Evolutionary conservation across 1,284 basidiomycete species (phyloP), one percentile per base, ranked within the genome.

Genomic region (Moesziomyces aphidis): DNA sequence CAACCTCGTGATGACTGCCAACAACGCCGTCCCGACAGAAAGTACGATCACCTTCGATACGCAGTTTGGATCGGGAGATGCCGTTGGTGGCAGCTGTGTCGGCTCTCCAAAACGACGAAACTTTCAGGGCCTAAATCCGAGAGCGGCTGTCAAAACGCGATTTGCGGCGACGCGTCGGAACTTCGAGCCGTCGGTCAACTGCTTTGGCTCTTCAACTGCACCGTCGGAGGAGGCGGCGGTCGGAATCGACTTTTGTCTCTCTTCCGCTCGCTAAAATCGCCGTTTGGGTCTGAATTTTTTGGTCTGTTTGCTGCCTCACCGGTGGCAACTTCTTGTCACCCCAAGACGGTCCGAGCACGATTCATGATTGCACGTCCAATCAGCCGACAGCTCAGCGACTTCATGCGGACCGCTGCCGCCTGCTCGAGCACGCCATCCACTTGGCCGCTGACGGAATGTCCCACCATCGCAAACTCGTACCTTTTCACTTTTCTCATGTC

Each of bases 131-230:
- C 39, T 53, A 53, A 36, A 17, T 43, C 36, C 51, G 23, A 17
- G 6, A 11, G 17, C 19, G 39, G 26, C 22, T n/a, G 42, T 51
- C 15, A 34, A 22, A 6, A 7, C 39, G 31, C 8, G 23, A 21
- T 50, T 47, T 19, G 26, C 26, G 28, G 34, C 49, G 31, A 11
- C 31, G 11, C 2, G 31, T 34, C 31, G 31, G 31, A 34, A 34
- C 13, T 34, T 34, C 26, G 31, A 57, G 46, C 55, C 62, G 52
- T 58, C 62, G 62, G 55, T 55, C 62, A 64, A 58, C 51, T 53
- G 43, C 9, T 34, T n/a, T 24, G 42, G 21, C 13, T 17, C 36
- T 36, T 36, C 13, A 36, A 13, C 36, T 15, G 13, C 36, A 15
- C 13, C 36, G 36, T 17, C 36, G 26, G 26, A 28, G 26, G 26